A percentile compares a stretch with the other conserved stretches of the same genome.
These are phyloP conservation scores for Adansonia grandidieri DNA, from an alignment of 441 rosid species.

Conservation along the genomic window DNA sequence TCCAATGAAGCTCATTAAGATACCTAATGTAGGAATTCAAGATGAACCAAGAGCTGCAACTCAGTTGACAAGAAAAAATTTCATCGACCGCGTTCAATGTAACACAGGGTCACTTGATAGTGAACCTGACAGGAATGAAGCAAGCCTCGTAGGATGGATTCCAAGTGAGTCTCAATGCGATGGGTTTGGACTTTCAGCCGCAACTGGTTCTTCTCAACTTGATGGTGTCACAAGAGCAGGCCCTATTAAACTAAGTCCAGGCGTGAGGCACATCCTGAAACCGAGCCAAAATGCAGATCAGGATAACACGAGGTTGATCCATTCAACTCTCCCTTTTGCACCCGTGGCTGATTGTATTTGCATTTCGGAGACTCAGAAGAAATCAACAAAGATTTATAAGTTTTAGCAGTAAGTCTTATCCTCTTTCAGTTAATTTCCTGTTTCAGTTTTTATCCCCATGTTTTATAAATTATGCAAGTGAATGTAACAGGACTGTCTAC, in stretches of 20 bases:
- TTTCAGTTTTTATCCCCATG: background rate
- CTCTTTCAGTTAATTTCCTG: background rate
- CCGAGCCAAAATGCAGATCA: no score
- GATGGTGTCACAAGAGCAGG: background rate
- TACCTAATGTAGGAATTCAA: constrained; percentile 35
- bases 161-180: constrained; percentile 22
- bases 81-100: background rate
- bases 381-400: constrained; percentile 19
- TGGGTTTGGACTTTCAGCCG: constrained; percentile 26
- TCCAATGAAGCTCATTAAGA: constrained; percentile 31
- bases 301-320: no score
- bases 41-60: constrained; percentile 23
- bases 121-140: constrained; percentile 16
- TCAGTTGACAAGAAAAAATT: constrained; percentile 28
- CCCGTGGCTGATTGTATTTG: no score
- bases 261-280: no score
- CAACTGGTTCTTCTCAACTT: constrained; percentile 23
- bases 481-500: background rate
- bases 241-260: no score
- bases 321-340: no score
- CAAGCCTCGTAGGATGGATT: background rate
- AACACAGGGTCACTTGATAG: constrained; percentile 18
- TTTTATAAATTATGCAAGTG: background rate
- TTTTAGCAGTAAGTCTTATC: constrained; percentile 29
- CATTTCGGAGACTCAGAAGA: no score